These are phyloP conservation scores for Themeda triandra DNA, from an alignment of 176 grass and related monocot species.

Conservation along the genomic window DNA sequence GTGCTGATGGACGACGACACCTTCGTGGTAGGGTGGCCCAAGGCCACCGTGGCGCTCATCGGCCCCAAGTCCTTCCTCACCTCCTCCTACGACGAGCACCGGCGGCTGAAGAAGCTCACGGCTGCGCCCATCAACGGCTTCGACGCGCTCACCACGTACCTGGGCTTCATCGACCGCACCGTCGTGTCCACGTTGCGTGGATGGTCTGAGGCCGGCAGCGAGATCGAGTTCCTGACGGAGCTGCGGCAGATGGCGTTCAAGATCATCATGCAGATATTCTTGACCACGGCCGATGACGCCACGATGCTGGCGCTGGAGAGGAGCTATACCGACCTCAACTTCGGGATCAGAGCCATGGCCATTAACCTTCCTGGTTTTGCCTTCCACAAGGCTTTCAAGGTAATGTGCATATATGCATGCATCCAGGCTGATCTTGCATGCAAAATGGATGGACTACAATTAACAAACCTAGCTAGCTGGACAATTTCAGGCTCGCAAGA, in stretches of 20 bases:
- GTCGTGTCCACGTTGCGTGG: conserved; percentile 40
- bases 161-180: conserved; percentile 68
- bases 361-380: conserved; percentile 87
- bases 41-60: conserved; percentile 54
- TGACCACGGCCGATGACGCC: conserved; percentile 36
- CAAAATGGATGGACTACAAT: not conserved
- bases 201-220: conserved; percentile 40
- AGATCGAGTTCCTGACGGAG: conserved; percentile 65
- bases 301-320: conserved; percentile 49
- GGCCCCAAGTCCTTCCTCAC: conserved; percentile 70
- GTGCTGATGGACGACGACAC: conserved; percentile 74
- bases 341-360: conserved; percentile 79
- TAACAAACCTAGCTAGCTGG: too few species aligned
- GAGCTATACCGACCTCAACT: conserved; percentile 84
- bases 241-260: conserved; percentile 58
- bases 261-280: conserved; percentile 77
- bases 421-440: too few species aligned
- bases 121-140: conserved; percentile 62
- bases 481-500: conserved; percentile 35
- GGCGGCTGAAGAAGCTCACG: conserved; percentile 59
- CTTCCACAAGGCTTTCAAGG: conserved; percentile 37
- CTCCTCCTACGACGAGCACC: conserved; percentile 62
- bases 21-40: conserved; percentile 65
- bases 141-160: conserved; percentile 63
- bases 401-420: too few species aligned